Base-by-base conservation (phyloP, 495 filamentous ascomycete species). In the Sabuloglossum arenarium region DNA sequence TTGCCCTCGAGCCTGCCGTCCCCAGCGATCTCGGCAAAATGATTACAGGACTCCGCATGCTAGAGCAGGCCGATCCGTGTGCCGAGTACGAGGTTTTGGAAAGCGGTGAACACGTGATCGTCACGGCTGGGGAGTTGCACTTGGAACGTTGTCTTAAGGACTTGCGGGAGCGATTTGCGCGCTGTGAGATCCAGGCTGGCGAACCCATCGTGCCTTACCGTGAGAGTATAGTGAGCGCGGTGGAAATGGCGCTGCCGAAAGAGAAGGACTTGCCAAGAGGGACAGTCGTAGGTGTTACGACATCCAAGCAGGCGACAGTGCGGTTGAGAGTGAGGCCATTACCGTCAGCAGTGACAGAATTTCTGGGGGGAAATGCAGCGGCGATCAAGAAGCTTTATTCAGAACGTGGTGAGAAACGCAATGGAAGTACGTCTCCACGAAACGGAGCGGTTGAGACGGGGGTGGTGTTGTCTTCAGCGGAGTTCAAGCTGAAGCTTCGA, bases 151-250 rank as follows among this genome's bases (percentile, higher is more conserved):
- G 91, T 64, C 64, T 99, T 34, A 95, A 91, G 34, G 91, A 99
- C 71, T 75, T 99, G 8, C 74, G 86, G 53, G 91, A 97, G 65
- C 76, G 93, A 6, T 99, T 94, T 67, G 91, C 91, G 3, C 81
- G 79, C 59, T 96, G 94, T 60, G 91, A 99, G 57, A 93, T 99
- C 55, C 91, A 97, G 61, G 84, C 85, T 55, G 86, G 89, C 55
- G 84, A 84, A 31, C 88, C 93, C 1, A 97, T 97, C 54, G 91
- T 99, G 5, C 91, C 91, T 6, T 99, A 94, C 67, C 78, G 89
- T 21, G 91, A 99, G 67, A 88, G 85, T 1, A 96, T 94, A 46
- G 81, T 94, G 32, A 75, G 77, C 49, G 85, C 83, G 0, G 73
- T 82, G 16, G 91, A 98, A 65, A 98, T 98, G 91, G 78, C 87